Base-by-base conservation (phyloP, 139 green algal species). In the Limnomonas spitsbergensis region DNA sequence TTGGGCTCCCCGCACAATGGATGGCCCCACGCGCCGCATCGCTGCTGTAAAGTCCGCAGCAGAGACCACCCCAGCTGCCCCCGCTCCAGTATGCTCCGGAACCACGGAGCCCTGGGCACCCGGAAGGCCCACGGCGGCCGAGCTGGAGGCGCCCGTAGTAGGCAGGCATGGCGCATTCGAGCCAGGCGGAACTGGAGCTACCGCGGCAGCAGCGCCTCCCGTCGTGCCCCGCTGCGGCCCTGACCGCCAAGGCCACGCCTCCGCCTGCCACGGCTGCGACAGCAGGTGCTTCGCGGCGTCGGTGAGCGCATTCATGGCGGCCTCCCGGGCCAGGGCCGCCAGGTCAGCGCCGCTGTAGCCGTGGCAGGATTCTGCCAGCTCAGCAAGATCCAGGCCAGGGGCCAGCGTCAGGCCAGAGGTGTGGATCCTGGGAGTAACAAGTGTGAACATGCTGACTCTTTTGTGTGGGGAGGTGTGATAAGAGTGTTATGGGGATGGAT, bases 301-400 rank as follows among this genome's bases (percentile, higher is more conserved):
- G 27, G 86, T 75, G 34, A 95, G 82, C 4, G 90, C 86, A 36
- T 77, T 69, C 90, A 97, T 91, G 14, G 92, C 89, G 0, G 94
- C 91, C 81, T 96, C 90, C 31, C 90, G 80, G 47, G 85, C 91
- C 29, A 95, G 73, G 0, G 90, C 90, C 9, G 86, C 85, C 80
- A 98, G 82, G 80, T 98, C 94, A 20, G 93, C 93, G 3, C 92
- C 94, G 2, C 89, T 93, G 84, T 94, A 97, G 69, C 93, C 94
- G 71, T 94, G 85, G 42, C 85, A 92, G 32, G 40, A 35, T 2
- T 52, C 69, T 9, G 94, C 90, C 14, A 98, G 37, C 1, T 31
- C 42, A 1, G 77, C 67, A 74, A 98, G 53, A 77, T 95, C 87
- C 4, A 96, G 83, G 38, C 90, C 83, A 24, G 61, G 26, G 0